These are phyloP conservation scores for Calendula officinalis DNA, from an alignment of 129 eudicot genomes.

Conservation along the genomic window DNA sequence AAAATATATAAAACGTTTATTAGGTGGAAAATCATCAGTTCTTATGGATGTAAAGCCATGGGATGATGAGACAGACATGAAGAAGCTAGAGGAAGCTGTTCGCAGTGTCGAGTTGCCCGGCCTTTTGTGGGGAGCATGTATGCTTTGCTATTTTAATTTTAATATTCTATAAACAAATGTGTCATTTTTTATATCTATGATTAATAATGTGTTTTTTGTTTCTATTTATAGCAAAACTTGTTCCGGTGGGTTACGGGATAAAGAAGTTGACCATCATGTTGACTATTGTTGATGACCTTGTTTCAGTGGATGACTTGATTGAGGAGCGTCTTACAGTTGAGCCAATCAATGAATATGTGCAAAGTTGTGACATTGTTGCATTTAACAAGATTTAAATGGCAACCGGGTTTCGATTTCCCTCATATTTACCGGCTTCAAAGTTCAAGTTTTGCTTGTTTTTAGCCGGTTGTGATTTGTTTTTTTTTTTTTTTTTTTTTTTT, in stretches of 20 bases:
- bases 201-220: background rate
- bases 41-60: conserved; percentile 92
- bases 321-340: conserved; percentile 85
- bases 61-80: conserved; percentile 99
- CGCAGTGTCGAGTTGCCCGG: conserved; percentile 74
- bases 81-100: conserved; percentile 89
- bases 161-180: background rate
- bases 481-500: background rate
- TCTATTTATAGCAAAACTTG: conserved; percentile 68
- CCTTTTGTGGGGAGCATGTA: conserved; percentile 97
- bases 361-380: conserved; percentile 97
- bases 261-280: conserved; percentile 91
- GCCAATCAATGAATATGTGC: conserved; percentile 81
- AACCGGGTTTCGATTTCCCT: background rate
- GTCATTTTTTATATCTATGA: background rate
- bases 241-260: conserved; percentile 95
- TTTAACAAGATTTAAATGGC: conserved; percentile 87
- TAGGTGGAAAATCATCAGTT: conserved; percentile 94
- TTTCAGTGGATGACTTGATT: conserved; percentile 75
- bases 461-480: background rate
- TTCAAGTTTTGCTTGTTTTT: conserved; percentile 29
- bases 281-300: conserved; percentile 93
- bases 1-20: conserved; percentile 8
- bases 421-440: background rate
- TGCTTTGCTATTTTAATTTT: conserved; percentile 13